Evolutionary conservation across 805 yeast species (phyloP).

Genomic region (Candida sphagnicola): DNA sequence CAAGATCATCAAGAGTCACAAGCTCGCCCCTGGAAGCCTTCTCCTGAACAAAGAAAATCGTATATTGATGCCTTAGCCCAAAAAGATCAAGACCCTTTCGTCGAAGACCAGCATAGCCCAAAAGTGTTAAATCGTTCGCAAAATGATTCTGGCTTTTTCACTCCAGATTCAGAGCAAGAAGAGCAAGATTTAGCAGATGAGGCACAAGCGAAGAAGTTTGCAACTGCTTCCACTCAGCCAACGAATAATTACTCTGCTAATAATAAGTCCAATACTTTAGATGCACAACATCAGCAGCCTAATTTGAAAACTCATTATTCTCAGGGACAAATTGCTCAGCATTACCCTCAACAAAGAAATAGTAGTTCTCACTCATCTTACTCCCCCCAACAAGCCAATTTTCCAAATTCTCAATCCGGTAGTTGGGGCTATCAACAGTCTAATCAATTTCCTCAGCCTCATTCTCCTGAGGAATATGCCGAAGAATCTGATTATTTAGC

Average conservation of each 20-base stretch:
- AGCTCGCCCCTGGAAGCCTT: slow-evolving; percentile 2
- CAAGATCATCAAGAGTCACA: not conserved
- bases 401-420: not conserved
- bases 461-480: not conserved
- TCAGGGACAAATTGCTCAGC: not conserved
- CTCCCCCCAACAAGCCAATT: not conserved
- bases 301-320: not conserved
- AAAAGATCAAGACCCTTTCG: not conserved
- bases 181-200: no score
- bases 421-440: not conserved
- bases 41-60: slow-evolving; percentile 1
- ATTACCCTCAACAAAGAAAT: not conserved
- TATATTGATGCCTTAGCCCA: not conserved
- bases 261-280: not conserved
- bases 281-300: not conserved
- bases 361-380: no score
- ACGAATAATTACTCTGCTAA: no score
- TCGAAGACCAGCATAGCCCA: not conserved
- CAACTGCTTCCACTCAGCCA: no score
- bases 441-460: not conserved
- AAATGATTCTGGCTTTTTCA: not conserved
- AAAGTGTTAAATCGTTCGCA: not conserved
- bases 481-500: not conserved
- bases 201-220: not conserved
- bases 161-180: not conserved